Conservation (phyloP, 257 asterid genomes). For the Eucommia ulmoides region DNA sequence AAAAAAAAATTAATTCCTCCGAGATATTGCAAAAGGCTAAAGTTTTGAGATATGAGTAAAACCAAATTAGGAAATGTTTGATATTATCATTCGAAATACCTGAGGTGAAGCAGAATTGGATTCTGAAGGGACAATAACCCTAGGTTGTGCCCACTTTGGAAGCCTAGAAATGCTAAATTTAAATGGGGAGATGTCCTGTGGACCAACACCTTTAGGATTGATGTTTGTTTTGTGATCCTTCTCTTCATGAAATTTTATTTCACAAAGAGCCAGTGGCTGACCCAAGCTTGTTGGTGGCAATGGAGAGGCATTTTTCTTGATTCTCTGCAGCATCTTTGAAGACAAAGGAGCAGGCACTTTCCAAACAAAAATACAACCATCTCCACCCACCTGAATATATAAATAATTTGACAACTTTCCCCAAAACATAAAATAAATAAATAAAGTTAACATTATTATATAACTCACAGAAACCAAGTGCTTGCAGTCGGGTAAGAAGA, state of each 20-base stretch:
- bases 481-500: conserved; percentile 58
- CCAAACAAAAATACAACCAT: conserved; percentile 69
- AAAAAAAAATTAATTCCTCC: too few relatives aligned
- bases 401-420: conserved; percentile 9
- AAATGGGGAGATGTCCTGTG: conserved; percentile 23
- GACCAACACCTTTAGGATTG: conserved; percentile 13
- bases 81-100: conserved; percentile 18
- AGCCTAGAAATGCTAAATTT: conserved; percentile 57
- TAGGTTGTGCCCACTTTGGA: conserved; percentile 55
- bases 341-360: conserved; percentile 43
- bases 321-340: conserved; percentile 33
- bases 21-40: conserved; percentile 1
- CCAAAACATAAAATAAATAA: conserved; percentile 1
- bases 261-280: conserved; percentile 15
- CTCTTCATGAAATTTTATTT: conserved; percentile 13
- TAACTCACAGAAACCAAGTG: conserved; percentile 59
- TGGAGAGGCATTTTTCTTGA: conserved; percentile 16
- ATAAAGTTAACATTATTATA: conserved; percentile 1
- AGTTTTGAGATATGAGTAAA: too few relatives aligned
- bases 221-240: conserved; percentile 12
- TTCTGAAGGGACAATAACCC: conserved; percentile 15
- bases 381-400: conserved; percentile 42
- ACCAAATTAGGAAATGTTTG: conserved; percentile 1
- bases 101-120: conserved; percentile 23
- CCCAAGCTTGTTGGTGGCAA: conserved; percentile 15